Conservation (phyloP, 176 grass and related monocot genomes). For the Oryza meridionalis region DNA sequence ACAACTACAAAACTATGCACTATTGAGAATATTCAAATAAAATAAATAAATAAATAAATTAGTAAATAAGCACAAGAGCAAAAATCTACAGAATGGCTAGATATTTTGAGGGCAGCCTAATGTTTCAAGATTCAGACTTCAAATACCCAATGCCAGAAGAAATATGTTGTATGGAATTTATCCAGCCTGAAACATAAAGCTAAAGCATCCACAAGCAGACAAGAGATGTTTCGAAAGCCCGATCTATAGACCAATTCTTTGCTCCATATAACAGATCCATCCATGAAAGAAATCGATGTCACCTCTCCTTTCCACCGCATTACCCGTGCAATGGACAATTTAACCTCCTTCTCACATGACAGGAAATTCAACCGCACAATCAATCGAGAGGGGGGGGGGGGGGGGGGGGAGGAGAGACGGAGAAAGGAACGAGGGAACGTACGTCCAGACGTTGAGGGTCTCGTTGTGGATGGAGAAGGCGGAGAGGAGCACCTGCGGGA, state of each 20-base stretch:
- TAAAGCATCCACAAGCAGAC: background rate
- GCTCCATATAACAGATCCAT: background rate
- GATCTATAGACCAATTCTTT: background rate
- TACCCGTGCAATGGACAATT: background rate
- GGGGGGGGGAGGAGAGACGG: too few species aligned
- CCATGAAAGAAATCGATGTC: background rate
- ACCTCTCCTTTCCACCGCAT: background rate
- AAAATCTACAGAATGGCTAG: background rate
- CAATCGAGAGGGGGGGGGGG: background rate
- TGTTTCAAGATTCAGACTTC: background rate
- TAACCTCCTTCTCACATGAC: background rate
- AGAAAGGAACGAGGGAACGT: conserved; percentile 9
- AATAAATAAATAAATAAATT: background rate
- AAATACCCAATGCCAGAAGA: background rate
- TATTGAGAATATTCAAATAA: background rate
- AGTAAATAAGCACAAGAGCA: background rate
- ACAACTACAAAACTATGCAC: background rate
- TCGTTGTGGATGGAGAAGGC: conserved; percentile 95
- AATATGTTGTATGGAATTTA: background rate
- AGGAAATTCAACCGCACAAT: conserved; percentile 16
- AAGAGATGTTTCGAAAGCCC: background rate
- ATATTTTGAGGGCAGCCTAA: background rate
- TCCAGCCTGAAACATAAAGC: background rate
- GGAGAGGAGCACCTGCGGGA: conserved; percentile 82
- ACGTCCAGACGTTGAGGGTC: conserved; percentile 96